phyloP scores from a whole-genome alignment of 257 asterid species.

The Solanum medicagineum region DNA sequence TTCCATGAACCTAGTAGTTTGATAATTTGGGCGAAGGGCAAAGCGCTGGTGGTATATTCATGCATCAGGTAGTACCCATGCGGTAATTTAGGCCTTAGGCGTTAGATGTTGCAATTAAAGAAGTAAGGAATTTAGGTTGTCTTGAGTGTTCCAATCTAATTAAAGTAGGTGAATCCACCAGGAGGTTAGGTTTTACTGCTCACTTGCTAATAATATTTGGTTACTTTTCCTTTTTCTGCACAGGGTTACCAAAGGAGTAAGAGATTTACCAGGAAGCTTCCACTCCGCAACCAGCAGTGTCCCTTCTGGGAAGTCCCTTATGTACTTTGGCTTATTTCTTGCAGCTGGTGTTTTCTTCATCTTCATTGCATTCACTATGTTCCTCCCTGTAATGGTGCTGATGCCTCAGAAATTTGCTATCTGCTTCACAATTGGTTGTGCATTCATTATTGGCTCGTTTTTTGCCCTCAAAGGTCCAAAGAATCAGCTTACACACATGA shows the following conservation, averaged over 20 bases:
- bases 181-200: not conserved
- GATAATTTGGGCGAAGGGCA: not conserved
- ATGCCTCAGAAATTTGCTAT: conserved; percentile 87
- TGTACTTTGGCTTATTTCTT: conserved; percentile 64
- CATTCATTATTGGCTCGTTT: conserved; percentile 64
- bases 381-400: conserved; percentile 87
- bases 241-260: conserved; percentile 70
- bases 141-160: not conserved
- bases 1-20: not conserved
- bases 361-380: conserved; percentile 66
- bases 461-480: conserved; percentile 83
- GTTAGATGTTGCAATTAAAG: not conserved
- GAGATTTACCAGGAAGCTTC: conserved; percentile 65
- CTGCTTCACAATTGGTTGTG: conserved; percentile 87
- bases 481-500: conserved; percentile 69
- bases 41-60: not conserved
- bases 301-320: conserved; percentile 61
- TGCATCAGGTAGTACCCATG: not conserved
- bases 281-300: conserved; percentile 59
- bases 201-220: not conserved
- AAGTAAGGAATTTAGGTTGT: not conserved
- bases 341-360: conserved; percentile 72
- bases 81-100: not conserved
- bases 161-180: not conserved
- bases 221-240: not conserved